These are phyloP conservation scores for Pogostemon cablin DNA, from an alignment of 257 asterid genomes.

Conservation along the genomic window DNA sequence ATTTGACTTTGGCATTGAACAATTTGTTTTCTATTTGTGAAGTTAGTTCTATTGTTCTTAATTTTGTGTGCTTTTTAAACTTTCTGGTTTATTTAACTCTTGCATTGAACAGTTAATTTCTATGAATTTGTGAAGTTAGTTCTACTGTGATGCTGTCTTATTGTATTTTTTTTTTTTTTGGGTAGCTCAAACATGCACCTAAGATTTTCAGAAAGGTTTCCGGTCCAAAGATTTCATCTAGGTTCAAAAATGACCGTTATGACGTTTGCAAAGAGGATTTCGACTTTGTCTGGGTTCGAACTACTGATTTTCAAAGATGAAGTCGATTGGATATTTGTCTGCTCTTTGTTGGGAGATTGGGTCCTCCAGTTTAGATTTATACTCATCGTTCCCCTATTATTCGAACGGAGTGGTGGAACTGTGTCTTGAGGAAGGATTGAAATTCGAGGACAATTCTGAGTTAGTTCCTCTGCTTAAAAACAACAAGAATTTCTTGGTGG, in stretches of 20 bases:
- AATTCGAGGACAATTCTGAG: conserved; percentile 42
- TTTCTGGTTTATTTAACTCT: no score
- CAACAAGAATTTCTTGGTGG: conserved; percentile 40
- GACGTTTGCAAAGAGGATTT: conserved; percentile 78
- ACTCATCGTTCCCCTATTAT: conserved; percentile 53
- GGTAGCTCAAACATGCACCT: conserved; percentile 85
- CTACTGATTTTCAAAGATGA: conserved; percentile 75
- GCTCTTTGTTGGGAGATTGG: conserved; percentile 74
- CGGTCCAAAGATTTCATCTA: conserved; percentile 66
- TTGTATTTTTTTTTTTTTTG: neutral
- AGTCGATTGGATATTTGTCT: conserved; percentile 74
- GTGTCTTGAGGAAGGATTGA: conserved; percentile 47
- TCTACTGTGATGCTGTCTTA: conserved; percentile 12
- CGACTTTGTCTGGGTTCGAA: conserved; percentile 80
- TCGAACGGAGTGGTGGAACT: conserved; percentile 49
- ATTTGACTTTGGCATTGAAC: neutral
- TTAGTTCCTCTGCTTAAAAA: conserved; percentile 69
- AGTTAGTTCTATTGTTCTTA: neutral
- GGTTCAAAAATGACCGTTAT: conserved; percentile 63
- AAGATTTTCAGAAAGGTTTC: conserved; percentile 64
- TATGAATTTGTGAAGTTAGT: neutral
- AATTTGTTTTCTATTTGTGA: neutral
- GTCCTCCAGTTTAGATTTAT: conserved; percentile 41
- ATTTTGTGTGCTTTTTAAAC: neutral
- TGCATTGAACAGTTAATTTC: neutral